Evolutionary conservation across 768 basidiomycete genomes (phyloP), one percentile per base, ranked within the genome.

Genomic region (Rhizopogon roseolus): DNA sequence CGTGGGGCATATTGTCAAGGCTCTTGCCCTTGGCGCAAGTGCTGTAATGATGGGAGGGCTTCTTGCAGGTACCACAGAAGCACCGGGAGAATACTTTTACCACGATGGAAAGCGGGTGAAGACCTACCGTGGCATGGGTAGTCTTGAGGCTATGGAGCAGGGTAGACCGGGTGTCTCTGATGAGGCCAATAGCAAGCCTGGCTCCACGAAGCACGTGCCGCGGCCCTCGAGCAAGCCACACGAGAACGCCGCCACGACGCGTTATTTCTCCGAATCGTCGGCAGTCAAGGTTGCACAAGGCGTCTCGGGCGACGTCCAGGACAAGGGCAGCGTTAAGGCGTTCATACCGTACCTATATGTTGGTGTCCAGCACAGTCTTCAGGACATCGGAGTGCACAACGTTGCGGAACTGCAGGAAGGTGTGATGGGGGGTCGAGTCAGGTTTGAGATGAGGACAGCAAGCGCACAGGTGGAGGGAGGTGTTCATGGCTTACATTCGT

Each of bases 21-120:
- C 97, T 3, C 76, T 98, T 42, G 77, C 94, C 1, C 81, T 98
- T 16, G 97, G 97, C 49, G 97, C 96, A 4, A 86, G 88, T 22
- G 95, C 93, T 5, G 93, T 98, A 49, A 98, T 98, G 96, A 98
- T 99, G 97, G 97, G 97, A 44, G 88, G 93, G 9, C 72, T 98
- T 44, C 78, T 99, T 27, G 97, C 96, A 1, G 96, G 96, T 29
- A 98, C 96, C 37, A 87, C 91, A 57, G 95, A 99, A 70, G 93
- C 94, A 0, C 97, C 97, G 0, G 96, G 97, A 61, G 94, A 98
- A 74, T 99, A 96, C 77, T 98, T 97, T 71, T 98, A 96, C 73
- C 95, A 98, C 66, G 95, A 98, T 58, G 96, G 97, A 57, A 97
- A 97, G 77, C 87, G 96, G 45, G 93, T 98, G 67, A 99, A 99